Conservation (phyloP, 352 stramenopile genomes). For the Pythium rhizo-oryzae region DNA sequence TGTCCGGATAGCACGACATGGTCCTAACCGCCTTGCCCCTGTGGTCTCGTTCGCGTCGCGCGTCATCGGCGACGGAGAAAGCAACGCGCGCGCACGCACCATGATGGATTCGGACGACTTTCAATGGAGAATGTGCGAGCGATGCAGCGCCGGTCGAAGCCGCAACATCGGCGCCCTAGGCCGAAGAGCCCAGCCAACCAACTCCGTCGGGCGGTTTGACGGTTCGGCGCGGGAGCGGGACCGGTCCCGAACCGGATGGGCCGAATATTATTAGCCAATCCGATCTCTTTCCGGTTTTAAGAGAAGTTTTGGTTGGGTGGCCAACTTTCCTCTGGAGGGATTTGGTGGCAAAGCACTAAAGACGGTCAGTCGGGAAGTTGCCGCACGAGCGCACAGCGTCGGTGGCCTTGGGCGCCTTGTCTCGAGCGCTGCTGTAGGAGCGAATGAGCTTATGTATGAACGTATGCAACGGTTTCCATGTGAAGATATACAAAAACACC, state of each 20-base stretch:
- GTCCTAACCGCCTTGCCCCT: no score
- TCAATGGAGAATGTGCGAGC: conserved; percentile 69
- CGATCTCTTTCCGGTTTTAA: conserved; percentile 9
- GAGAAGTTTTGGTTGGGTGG: not conserved
- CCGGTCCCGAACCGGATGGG: conserved; percentile 4
- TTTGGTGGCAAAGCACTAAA: not conserved
- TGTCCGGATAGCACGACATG: no score
- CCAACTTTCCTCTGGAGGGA: not conserved
- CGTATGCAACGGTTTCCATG: conserved; percentile 25
- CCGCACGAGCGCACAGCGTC: not conserved
- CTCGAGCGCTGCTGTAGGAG: not conserved
- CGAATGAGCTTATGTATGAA: not conserved
- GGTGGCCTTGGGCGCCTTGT: no score
- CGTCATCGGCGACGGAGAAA: not conserved
- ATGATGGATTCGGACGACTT: conserved; percentile 89
- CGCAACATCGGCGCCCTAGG: not conserved
- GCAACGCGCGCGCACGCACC: conserved; percentile 40
- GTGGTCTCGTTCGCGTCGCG: no score
- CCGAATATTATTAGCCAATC: conserved; percentile 23
- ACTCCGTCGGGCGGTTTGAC: conserved; percentile 15
- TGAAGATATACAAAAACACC: conserved; percentile 46
- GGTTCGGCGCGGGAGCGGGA: conserved; percentile 4
- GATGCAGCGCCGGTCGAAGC: not conserved
- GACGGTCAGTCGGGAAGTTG: not conserved
- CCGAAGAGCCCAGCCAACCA: conserved; percentile 29